Percentiles rank a stretch among this genome's conserved stretches.
These are phyloP conservation scores for Chaetomium strumarium DNA, from an alignment of 2,329 filamentous ascomycete genomes.

Conservation along the genomic window DNA sequence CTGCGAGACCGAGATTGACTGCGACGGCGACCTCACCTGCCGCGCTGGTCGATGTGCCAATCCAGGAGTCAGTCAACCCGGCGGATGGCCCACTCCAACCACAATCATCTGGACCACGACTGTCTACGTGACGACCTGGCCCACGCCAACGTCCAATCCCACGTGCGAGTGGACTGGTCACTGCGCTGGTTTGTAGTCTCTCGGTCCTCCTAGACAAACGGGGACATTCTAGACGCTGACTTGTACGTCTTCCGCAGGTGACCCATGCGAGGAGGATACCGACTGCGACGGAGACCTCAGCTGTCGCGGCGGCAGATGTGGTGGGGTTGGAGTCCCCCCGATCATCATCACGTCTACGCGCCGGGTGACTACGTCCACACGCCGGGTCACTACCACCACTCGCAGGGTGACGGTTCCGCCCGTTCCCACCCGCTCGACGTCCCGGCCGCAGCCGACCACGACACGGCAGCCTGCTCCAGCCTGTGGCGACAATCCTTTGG, in stretches of 20 bases:
- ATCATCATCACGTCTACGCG: background rate
- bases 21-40: constrained; percentile 18
- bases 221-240: background rate
- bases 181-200: constrained; percentile 10
- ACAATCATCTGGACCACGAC: constrained; percentile 12
- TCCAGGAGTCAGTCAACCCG: background rate
- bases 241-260: constrained; percentile 2
- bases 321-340: no score
- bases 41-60: constrained; percentile 12
- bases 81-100: background rate
- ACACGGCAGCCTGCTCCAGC: background rate
- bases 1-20: constrained; percentile 19
- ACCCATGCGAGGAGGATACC: constrained; percentile 15
- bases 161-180: constrained; percentile 14
- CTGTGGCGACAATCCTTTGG: constrained; percentile 9
- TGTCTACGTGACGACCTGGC: constrained; percentile 9
- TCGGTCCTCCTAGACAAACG: background rate
- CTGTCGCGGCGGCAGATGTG: constrained; percentile 12
- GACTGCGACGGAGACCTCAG: constrained; percentile 20
- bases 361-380: background rate
- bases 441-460: background rate
- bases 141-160: background rate
- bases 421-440: constrained; percentile 2
- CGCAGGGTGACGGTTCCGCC: background rate
- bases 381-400: background rate